Evolutionary conservation across 1,139 yeast species (phyloP).

Genomic region (Saccharomyces uvarum): DNA sequence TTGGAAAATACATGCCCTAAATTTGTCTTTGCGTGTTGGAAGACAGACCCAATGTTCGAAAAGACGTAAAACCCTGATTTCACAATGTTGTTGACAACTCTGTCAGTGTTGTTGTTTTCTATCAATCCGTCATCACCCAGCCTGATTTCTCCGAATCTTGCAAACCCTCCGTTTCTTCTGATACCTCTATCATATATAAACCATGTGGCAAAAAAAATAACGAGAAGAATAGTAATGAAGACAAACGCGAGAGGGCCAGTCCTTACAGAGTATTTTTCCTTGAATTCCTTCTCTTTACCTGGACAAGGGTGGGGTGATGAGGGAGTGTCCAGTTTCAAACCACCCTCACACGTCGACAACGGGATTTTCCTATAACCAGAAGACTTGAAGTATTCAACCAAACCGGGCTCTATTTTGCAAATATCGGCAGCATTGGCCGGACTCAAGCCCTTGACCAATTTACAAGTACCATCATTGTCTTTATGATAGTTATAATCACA

Average conservation of each 20-base stretch:
- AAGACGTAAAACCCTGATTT: conserved; percentile 47
- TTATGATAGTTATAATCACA: conserved; percentile 82
- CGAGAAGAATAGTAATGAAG: conserved; percentile 39
- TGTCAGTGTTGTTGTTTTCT: conserved; percentile 60
- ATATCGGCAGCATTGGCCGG: conserved; percentile 60
- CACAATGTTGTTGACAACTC: conserved; percentile 53
- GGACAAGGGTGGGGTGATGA: conserved; percentile 66
- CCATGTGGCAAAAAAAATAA: conserved; percentile 54
- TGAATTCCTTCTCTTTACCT: conserved; percentile 66
- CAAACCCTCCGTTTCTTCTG: conserved; percentile 71
- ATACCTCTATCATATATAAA: conserved; percentile 78
- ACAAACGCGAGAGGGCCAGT: conserved; percentile 27
- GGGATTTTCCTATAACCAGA: conserved; percentile 77
- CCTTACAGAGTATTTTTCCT: conserved; percentile 46
- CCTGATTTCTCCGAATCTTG: conserved; percentile 78
- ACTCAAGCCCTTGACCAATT: conserved; percentile 60
- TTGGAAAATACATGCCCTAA: conserved; percentile 9
- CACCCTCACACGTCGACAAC: conserved; percentile 67
- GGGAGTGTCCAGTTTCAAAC: conserved; percentile 58
- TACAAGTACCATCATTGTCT: conserved; percentile 77
- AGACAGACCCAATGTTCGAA: conserved; percentile 29
- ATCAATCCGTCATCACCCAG: conserved; percentile 66
- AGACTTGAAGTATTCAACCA: conserved; percentile 64
- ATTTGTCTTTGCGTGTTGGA: conserved; percentile 15
- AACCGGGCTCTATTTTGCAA: conserved; percentile 50